These are phyloP conservation scores for Xylaria digitata DNA, from an alignment of 2,329 filamentous ascomycete genomes.

Conservation along the genomic window DNA sequence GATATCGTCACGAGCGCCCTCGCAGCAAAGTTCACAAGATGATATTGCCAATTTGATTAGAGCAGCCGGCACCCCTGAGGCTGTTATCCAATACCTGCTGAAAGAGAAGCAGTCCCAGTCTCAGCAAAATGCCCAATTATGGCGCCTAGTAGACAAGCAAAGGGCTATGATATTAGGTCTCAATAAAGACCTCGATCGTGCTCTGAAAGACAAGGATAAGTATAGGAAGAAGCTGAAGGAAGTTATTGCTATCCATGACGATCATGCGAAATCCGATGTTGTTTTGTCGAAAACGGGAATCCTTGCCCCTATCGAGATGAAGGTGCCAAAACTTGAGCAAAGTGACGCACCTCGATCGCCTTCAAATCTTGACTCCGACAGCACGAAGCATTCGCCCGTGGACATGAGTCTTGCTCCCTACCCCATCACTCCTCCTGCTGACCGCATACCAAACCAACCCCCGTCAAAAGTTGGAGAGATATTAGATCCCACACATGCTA, in stretches of 20 bases:
- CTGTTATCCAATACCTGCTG: constrained; percentile 85
- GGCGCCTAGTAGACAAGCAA: constrained; percentile 97
- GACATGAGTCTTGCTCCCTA: constrained; percentile 70
- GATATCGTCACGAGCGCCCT: constrained; percentile 70
- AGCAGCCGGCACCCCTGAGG: constrained; percentile 88
- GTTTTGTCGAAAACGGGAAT: constrained; percentile 39
- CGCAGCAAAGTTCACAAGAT: constrained; percentile 69
- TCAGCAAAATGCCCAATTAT: constrained; percentile 91
- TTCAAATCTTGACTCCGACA: constrained; percentile 60
- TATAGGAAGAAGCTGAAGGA: constrained; percentile 94
- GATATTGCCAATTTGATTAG: constrained; percentile 85
- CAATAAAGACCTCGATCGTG: constrained; percentile 92
- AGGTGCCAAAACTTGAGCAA: constrained; percentile 47
- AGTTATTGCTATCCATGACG: constrained; percentile 57
- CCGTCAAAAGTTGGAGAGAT: constrained; percentile 62
- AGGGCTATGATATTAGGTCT: constrained; percentile 91
- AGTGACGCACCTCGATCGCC: constrained; percentile 60
- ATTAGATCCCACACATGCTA: constrained; percentile 66
- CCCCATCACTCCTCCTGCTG: constrained; percentile 72
- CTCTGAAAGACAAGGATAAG: constrained; percentile 92
- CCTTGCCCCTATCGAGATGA: constrained; percentile 44
- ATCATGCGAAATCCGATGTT: constrained; percentile 40
- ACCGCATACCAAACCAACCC: constrained; percentile 55
- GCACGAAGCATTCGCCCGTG: constrained; percentile 67
- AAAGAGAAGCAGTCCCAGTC: constrained; percentile 91